A percentile compares a stretch with the other conserved stretches of the same genome.
Conservation (phyloP, 345 rosid species). For the Murraya paniculata region DNA sequence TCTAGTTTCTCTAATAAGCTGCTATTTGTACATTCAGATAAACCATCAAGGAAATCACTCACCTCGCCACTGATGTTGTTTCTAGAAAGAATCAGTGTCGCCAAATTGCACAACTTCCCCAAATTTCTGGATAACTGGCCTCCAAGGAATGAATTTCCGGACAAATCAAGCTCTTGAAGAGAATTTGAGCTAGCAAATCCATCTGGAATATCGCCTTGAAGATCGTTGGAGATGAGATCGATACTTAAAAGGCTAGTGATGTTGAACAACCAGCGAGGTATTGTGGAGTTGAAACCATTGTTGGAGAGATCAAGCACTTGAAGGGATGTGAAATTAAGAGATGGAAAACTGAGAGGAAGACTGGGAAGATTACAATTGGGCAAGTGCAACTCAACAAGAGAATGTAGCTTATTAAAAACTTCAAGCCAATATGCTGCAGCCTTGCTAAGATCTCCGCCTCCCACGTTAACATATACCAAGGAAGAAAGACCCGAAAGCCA, state of each 20-base stretch:
- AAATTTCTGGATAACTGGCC: background rate
- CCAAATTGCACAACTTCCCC: constrained; percentile 11
- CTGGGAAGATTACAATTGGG: constrained; percentile 7
- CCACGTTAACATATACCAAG: background rate
- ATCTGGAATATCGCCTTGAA: constrained; percentile 17
- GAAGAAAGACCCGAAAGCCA: background rate
- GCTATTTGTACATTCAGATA: background rate
- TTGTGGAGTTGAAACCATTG: constrained; percentile 25
- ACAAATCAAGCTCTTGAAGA: constrained; percentile 10
- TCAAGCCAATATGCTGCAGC: too few relatives aligned
- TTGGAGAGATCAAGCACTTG: constrained; percentile 23
- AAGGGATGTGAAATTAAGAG: constrained; percentile 23
- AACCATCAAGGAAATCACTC: background rate
- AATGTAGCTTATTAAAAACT: too few relatives aligned
- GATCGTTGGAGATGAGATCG: background rate
- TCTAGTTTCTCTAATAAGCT: background rate
- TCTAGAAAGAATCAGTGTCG: background rate
- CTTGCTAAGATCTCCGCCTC: background rate
- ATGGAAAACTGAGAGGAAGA: constrained; percentile 17
- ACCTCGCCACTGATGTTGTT: background rate
- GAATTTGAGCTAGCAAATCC: background rate
- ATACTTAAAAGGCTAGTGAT: background rate
- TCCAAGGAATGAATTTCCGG: constrained; percentile 6
- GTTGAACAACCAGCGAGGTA: constrained; percentile 26
- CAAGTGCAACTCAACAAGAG: too few relatives aligned